phyloP scores from a whole-genome alignment of 352 stramenopile genomes.

The Pythium scleroteichum region DNA sequence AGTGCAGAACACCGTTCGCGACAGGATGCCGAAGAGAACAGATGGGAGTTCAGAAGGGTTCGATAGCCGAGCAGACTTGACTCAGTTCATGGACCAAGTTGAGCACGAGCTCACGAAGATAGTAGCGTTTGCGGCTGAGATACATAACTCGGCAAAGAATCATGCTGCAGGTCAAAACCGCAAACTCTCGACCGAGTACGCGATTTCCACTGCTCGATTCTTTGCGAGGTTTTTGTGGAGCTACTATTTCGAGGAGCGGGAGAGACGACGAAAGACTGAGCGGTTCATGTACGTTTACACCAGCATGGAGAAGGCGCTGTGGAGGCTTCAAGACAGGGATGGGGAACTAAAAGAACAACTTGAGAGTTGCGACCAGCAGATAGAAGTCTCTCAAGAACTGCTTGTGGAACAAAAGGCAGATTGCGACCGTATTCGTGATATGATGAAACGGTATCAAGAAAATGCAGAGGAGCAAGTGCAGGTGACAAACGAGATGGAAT shows the following conservation, averaged over 20 bases:
- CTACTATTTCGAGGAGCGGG: slow-evolving; percentile 17
- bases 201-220: slow-evolving; percentile 11
- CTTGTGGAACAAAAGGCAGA: slow-evolving; percentile 46
- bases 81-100: slow-evolving; percentile 25
- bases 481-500: slow-evolving; percentile 66
- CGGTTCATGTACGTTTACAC: slow-evolving; percentile 33
- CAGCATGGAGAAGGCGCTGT: slow-evolving; percentile 42
- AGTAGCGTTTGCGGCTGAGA: slow-evolving; percentile 23
- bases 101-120: slow-evolving; percentile 31
- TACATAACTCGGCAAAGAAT: slow-evolving; percentile 21
- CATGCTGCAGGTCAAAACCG: slow-evolving; percentile 5
- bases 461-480: slow-evolving; percentile 64
- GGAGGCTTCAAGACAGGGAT: slow-evolving; percentile 38
- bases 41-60: neutral
- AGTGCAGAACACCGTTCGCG: slow-evolving; percentile 28
- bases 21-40: neutral
- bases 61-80: slow-evolving; percentile 19
- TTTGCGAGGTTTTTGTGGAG: slow-evolving; percentile 28
- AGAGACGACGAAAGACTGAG: slow-evolving; percentile 17
- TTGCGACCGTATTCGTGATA: slow-evolving; percentile 44
- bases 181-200: slow-evolving; percentile 16
- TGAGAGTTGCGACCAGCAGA: slow-evolving; percentile 29
- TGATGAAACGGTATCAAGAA: slow-evolving; percentile 61
- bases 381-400: slow-evolving; percentile 28
- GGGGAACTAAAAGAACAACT: slow-evolving; percentile 23